Evolutionary conservation across 257 asterid genomes (phyloP).

Genomic region (Jaltomata sinuosa): DNA sequence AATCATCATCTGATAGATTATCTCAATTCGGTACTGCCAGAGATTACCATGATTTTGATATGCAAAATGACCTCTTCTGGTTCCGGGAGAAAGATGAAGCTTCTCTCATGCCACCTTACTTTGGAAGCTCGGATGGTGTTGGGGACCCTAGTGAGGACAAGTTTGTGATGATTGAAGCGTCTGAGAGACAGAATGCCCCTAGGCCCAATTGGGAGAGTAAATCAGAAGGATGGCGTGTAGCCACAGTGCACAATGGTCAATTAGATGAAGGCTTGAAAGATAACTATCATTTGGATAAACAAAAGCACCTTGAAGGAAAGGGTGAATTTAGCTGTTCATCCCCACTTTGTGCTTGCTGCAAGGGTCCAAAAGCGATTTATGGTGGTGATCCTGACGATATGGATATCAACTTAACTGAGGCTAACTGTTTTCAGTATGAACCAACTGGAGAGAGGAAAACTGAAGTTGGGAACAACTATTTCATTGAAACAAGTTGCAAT

Average conservation of each 20-base stretch:
- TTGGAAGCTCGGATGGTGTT: constrained; percentile 31
- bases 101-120: constrained; percentile 49
- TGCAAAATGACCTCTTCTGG: constrained; percentile 84
- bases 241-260: constrained; percentile 8
- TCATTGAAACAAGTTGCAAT: constrained; percentile 10
- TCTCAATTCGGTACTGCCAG: constrained; percentile 92
- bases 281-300: constrained; percentile 28
- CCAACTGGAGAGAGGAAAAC: constrained; percentile 4
- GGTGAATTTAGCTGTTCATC: constrained; percentile 26
- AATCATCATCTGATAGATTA: constrained; percentile 67
- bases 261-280: constrained; percentile 21
- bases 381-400: constrained; percentile 8
- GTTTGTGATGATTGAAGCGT: constrained; percentile 43
- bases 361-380: constrained; percentile 5
- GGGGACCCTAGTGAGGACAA: constrained; percentile 76
- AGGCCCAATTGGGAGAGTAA: constrained; percentile 8
- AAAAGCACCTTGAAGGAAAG: constrained; percentile 21
- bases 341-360: constrained; percentile 48
- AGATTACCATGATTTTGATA: constrained; percentile 85
- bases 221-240: constrained; percentile 18
- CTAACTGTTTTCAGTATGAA: constrained; percentile 1
- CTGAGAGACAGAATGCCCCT: constrained; percentile 18
- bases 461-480: constrained; percentile 7
- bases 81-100: constrained; percentile 80
- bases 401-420: constrained; percentile 15